A percentile compares a stretch with the other conserved stretches of the same genome.
phyloP scores from a whole-genome alignment of 176 grass and related monocot species.

The Metroxylon sagu region DNA sequence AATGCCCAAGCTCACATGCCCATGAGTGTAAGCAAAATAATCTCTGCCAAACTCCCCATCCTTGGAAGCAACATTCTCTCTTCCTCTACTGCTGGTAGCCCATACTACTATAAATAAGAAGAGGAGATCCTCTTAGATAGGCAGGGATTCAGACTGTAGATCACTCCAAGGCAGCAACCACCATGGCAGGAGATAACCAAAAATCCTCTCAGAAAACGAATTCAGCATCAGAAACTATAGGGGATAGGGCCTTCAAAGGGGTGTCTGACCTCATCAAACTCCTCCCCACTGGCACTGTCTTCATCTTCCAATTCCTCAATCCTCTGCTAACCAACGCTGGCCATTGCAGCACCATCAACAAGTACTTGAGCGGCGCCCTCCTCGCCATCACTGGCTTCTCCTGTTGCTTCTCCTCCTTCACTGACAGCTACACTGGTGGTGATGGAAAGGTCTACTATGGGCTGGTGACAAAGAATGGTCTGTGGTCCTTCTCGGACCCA shows the following conservation, averaged over 20 bases:
- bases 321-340: slow-evolving; percentile 10
- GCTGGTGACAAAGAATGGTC: neutral
- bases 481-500: slow-evolving; percentile 4
- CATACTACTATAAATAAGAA: too few relatives aligned
- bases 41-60: too few relatives aligned
- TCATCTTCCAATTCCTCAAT: slow-evolving; percentile 17
- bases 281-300: slow-evolving; percentile 9
- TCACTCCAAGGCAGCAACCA: too few relatives aligned
- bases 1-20: too few relatives aligned
- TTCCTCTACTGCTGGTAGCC: too few relatives aligned
- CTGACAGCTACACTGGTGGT: neutral
- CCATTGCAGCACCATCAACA: slow-evolving; percentile 5
- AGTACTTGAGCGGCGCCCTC: slow-evolving; percentile 1
- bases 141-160: too few relatives aligned
- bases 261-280: slow-evolving; percentile 5
- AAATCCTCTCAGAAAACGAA: too few relatives aligned
- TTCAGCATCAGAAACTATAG: neutral
- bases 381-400: neutral
- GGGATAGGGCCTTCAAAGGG: slow-evolving; percentile 9
- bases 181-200: too few relatives aligned
- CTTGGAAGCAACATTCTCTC: too few relatives aligned
- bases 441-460: slow-evolving; percentile 10
- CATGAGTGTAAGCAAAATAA: too few relatives aligned
- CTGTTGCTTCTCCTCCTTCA: slow-evolving; percentile 11
- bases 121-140: too few relatives aligned